A percentile compares a stretch with the other conserved stretches of the same genome.
phyloP scores from a whole-genome alignment of 192 early-diverging fungal species.

The Neocallimastix lanati region DNA sequence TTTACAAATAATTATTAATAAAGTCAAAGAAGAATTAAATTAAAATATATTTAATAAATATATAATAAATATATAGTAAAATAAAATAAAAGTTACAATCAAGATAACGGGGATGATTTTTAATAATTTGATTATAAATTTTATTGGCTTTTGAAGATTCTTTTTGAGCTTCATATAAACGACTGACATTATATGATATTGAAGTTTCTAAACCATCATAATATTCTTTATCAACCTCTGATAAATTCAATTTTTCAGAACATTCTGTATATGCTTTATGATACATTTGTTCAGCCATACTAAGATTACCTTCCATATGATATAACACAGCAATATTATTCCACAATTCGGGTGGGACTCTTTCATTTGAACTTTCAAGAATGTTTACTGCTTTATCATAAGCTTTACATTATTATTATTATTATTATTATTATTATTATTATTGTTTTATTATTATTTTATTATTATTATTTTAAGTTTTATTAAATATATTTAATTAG shows the following conservation, averaged over 20 bases:
- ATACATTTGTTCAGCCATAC: conserved; percentile 5
- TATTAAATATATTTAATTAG: too few species aligned
- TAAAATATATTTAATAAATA: too few species aligned
- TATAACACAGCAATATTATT: conserved; percentile 75
- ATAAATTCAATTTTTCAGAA: conserved; percentile 3
- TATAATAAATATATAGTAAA: too few species aligned
- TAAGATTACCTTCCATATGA: conserved; percentile 28
- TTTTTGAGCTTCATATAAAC: conserved; percentile 40
- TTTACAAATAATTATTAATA: too few species aligned
- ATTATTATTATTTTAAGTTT: too few species aligned
- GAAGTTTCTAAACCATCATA: conserved; percentile 15
- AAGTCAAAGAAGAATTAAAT: too few species aligned
- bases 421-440: too few species aligned
- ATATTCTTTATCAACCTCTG: conserved; percentile 3
- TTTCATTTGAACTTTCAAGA: conserved; percentile 3
- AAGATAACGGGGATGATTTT: conserved; percentile 45
- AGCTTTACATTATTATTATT: conserved; percentile 3
- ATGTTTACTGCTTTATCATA: conserved; percentile 12
- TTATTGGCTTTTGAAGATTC: conserved; percentile 31
- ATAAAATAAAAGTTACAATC: conserved; percentile 24
- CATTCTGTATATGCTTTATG: conserved; percentile 3
- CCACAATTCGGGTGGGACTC: conserved; percentile 42
- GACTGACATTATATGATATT: conserved; percentile 56
- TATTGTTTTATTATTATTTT: too few species aligned
- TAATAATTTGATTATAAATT: conserved; percentile 43